A percentile compares a stretch with the other conserved stretches of the same genome.
These are phyloP conservation scores for Pseudonitzschia multiseries DNA, from an alignment of 108 stramenopile genomes.

Conservation along the genomic window DNA sequence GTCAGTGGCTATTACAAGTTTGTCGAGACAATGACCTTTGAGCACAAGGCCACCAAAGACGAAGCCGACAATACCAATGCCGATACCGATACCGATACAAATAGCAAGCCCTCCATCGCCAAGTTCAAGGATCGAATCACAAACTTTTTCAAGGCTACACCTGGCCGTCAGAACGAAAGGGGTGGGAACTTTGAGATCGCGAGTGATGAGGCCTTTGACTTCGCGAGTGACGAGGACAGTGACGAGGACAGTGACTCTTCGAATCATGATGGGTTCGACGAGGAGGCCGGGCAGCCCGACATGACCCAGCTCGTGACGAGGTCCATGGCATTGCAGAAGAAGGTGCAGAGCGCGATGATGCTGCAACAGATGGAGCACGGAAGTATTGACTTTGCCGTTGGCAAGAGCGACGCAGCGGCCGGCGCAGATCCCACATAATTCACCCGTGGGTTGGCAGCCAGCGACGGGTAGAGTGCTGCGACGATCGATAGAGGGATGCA, in stretches of 20 bases:
- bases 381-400: neutral
- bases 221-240: neutral
- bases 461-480: no score
- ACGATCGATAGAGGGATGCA: no score
- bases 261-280: neutral
- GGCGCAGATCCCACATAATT: no score
- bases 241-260: neutral
- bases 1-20: conserved; percentile 10
- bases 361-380: conserved; percentile 60
- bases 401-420: no score
- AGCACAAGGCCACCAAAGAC: neutral
- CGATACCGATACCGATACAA: neutral
- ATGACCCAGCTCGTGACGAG: neutral
- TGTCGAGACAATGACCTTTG: neutral
- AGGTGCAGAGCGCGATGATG: conserved; percentile 50
- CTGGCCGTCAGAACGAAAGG: no score
- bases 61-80: neutral
- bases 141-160: neutral
- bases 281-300: neutral
- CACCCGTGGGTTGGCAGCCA: no score
- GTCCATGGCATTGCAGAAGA: neutral
- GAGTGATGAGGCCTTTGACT: no score
- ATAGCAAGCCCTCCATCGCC: neutral
- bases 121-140: neutral
- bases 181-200: neutral